Conservation (phyloP, 768 basidiomycete genomes). For the Podaxis rugospora region DNA sequence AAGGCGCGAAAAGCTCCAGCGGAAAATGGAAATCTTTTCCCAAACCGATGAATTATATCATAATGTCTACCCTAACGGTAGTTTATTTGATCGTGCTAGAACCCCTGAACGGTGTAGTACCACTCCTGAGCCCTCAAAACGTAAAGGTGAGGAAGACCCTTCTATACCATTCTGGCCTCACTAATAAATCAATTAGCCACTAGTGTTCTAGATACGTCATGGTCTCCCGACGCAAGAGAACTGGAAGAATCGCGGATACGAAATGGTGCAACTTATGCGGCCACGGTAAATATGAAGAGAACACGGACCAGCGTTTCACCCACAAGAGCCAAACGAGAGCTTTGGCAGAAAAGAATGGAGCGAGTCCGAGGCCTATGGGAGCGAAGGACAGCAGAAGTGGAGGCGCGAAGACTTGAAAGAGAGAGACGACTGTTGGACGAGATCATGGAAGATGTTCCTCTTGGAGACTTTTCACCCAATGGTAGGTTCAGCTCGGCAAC, state of each 20-base stretch:
- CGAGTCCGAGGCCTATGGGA: neutral
- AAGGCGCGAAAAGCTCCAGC: conserved; percentile 22
- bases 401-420: conserved; percentile 31
- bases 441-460: conserved; percentile 31
- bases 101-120: conserved; percentile 17
- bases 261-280: neutral
- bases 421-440: conserved; percentile 40
- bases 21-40: neutral
- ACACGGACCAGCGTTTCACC: conserved; percentile 1
- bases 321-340: neutral
- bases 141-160: conserved; percentile 37
- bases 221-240: conserved; percentile 7
- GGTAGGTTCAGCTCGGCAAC: conserved; percentile 4
- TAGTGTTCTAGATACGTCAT: conserved; percentile 4
- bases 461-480: neutral
- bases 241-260: conserved; percentile 1
- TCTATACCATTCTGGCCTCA: neutral
- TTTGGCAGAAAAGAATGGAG: conserved; percentile 6
- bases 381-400: conserved; percentile 20
- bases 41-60: neutral
- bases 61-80: neutral
- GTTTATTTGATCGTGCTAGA: conserved; percentile 15
- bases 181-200: neutral
- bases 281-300: neutral
- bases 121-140: conserved; percentile 33